These are phyloP conservation scores for Cercospora janseana DNA, from an alignment of 2,329 filamentous ascomycete genomes.

Conservation along the genomic window DNA sequence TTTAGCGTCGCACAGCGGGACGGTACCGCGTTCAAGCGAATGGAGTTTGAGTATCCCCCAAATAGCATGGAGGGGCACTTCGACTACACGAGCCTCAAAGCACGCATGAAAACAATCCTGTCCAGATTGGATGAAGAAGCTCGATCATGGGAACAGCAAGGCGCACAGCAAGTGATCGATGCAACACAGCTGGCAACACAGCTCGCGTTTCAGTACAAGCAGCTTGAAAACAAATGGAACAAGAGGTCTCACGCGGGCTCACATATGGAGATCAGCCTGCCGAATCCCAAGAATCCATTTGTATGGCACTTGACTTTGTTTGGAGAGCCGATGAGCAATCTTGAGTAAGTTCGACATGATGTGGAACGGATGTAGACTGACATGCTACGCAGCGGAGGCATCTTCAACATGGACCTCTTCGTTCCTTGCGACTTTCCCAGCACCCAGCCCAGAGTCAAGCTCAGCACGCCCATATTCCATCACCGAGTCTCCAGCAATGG, in stretches of 20 bases:
- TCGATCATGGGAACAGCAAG: conserved; percentile 67
- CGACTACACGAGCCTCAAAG: conserved; percentile 71
- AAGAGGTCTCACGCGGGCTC: conserved; percentile 57
- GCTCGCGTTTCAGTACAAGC: conserved; percentile 78
- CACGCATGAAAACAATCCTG: conserved; percentile 67
- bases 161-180: conserved; percentile 59
- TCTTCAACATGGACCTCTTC: conserved; percentile 76
- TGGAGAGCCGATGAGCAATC: conserved; percentile 85
- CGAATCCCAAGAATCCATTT: conserved; percentile 75
- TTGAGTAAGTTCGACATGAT: conserved; percentile 56
- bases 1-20: conserved; percentile 59
- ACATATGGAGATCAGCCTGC: conserved; percentile 72
- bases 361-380: neutral
- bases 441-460: conserved; percentile 78
- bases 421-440: conserved; percentile 85
- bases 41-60: conserved; percentile 77
- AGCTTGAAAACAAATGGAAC: conserved; percentile 74
- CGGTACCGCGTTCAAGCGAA: conserved; percentile 65
- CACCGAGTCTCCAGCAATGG: conserved; percentile 77
- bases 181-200: conserved; percentile 77
- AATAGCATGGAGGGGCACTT: conserved; percentile 88
- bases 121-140: conserved; percentile 70
- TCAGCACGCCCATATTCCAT: conserved; percentile 82
- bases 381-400: conserved; percentile 56
- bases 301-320: conserved; percentile 88